phyloP scores from a whole-genome alignment of 2,329 filamentous ascomycete species.

The Colletotrichum salicis region DNA sequence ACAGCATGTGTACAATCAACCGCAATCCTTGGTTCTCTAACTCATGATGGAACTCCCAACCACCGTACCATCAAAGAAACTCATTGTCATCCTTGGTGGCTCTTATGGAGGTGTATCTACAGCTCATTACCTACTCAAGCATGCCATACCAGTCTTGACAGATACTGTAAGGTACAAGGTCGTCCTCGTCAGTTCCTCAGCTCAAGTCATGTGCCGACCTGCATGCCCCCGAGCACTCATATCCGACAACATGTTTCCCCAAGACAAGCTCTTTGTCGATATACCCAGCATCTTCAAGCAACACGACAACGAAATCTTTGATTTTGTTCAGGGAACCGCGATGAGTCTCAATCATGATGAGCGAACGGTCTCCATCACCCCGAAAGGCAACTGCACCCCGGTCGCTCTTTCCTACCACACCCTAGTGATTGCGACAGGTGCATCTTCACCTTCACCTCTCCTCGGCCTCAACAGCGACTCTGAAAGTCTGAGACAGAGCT shows the following conservation, averaged over 20 bases:
- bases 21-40: background rate
- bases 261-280: slow-evolving; percentile 56
- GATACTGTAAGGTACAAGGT: slow-evolving; percentile 49
- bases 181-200: slow-evolving; percentile 54
- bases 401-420: slow-evolving; percentile 51
- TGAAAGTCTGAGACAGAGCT: slow-evolving; percentile 45
- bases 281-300: slow-evolving; percentile 51
- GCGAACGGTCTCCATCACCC: slow-evolving; percentile 46
- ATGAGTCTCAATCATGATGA: slow-evolving; percentile 46
- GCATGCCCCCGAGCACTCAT: slow-evolving; percentile 59
- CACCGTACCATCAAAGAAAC: slow-evolving; percentile 39
- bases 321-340: slow-evolving; percentile 55
- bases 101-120: slow-evolving; percentile 62
- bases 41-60: background rate
- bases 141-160: slow-evolving; percentile 56
- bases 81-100: slow-evolving; percentile 63
- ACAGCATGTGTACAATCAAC: background rate
- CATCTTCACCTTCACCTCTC: slow-evolving; percentile 56
- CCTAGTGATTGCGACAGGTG: slow-evolving; percentile 61
- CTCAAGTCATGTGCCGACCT: slow-evolving; percentile 53
- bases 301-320: slow-evolving; percentile 50
- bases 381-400: background rate
- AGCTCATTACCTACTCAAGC: slow-evolving; percentile 64
- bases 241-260: slow-evolving; percentile 54
- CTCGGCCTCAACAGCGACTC: slow-evolving; percentile 51